Base-by-base conservation (phyloP, 768 basidiomycete genomes). In the Pleurotus tuoliensis region DNA sequence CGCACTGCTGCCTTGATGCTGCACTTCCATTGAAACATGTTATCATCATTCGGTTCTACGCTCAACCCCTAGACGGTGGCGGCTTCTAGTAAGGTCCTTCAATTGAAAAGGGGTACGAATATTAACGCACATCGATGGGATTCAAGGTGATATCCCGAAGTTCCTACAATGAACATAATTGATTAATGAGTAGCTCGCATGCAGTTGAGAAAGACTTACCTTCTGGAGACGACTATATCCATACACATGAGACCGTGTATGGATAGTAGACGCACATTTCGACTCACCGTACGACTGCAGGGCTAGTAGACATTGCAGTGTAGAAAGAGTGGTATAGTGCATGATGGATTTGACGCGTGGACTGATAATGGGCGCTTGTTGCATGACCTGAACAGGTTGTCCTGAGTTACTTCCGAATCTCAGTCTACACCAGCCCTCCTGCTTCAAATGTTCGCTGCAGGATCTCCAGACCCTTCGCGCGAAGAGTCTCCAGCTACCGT, bases 1-100 rank as follows among this genome's bases (percentile, higher is more conserved):
- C 43, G 71, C 86, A 92, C 91, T 47, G 82, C 76, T 55, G 86
- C 91, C 67, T 86, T 90, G 62, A 93, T 82, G 8, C 77, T 66
- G 61, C 91, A 90, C 57, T 87, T 82, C 92, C 92, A 93, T 58
- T 83, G 71, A 56, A 89, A 82, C 16, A 92, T 45, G 67, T 92
- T 90, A 58, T 85, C 83, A 8, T 92, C 91, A 43, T 79, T 74
- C 1, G 83, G 76, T 44, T 84, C 81, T 13, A 86, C 82, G 2
- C 73, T 69, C 37, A 93, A 61, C 12, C 83, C 86, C 91, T 92
- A 58, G 1, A 47, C 24, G 56, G 59, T 47, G 24, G 3, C 20
- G 18, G 12, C 30, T 34, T 34, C 30, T 34, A 9, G 30, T 34
- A 4, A 34, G 30, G 9, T 9, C 30, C 8, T 34, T 34, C 30